phyloP scores from a whole-genome alignment of 805 yeast genomes.

The Lipomyces kockii region DNA sequence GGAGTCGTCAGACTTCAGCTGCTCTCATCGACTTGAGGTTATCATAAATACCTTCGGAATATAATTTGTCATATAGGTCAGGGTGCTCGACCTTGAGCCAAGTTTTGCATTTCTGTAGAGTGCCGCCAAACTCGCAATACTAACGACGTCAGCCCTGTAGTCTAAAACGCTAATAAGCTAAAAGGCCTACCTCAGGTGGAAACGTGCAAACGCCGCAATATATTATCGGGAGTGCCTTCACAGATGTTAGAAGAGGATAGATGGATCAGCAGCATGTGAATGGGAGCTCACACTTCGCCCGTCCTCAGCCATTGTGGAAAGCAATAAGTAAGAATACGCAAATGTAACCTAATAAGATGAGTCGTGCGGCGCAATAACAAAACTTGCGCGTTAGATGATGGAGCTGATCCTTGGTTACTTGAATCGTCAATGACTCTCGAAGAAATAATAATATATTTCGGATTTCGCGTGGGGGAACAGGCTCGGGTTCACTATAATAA shows the following conservation, averaged over 20 bases:
- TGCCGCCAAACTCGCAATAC: slow-evolving; percentile 88
- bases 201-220: slow-evolving; percentile 40
- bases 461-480: too few species aligned
- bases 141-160: slow-evolving; percentile 31
- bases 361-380: background rate
- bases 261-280: background rate
- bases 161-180: background rate
- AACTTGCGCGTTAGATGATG: background rate
- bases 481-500: too few species aligned
- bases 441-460: too few species aligned
- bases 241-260: background rate
- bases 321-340: background rate
- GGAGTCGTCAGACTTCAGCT: slow-evolving; percentile 9
- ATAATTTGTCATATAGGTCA: slow-evolving; percentile 62
- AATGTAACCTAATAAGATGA: background rate
- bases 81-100: slow-evolving; percentile 71
- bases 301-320: background rate
- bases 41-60: slow-evolving; percentile 52
- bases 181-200: slow-evolving; percentile 35
- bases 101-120: slow-evolving; percentile 77
- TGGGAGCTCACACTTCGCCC: background rate
- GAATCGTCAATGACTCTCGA: too few species aligned
- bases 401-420: background rate
- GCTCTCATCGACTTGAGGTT: background rate
- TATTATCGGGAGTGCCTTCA: slow-evolving; percentile 26